These are phyloP conservation scores for Termitomyces sp. DNA, from an alignment of 768 basidiomycete species.

Conservation along the genomic window DNA sequence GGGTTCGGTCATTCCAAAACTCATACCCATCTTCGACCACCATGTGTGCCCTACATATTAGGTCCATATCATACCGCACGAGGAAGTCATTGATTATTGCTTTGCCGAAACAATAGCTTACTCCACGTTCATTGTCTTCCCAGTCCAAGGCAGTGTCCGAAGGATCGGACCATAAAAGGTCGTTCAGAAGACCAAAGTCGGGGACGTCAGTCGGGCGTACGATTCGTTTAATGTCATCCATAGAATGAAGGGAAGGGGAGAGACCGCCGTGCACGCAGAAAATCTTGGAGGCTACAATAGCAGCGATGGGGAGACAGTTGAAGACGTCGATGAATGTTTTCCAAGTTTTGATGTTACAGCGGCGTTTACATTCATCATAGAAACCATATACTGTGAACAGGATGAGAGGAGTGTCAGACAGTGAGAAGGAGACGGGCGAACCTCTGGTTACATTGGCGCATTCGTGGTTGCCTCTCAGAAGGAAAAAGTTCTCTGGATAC, in stretches of 20 bases:
- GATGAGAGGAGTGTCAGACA: constrained; percentile 12
- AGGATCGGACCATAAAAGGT: constrained; percentile 97
- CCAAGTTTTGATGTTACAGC: constrained; percentile 99
- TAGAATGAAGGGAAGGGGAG: constrained; percentile 86
- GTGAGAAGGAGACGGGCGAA: constrained; percentile 23
- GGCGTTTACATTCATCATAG: constrained; percentile 99
- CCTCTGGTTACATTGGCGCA: constrained; percentile 99
- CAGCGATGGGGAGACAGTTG: constrained; percentile 97
- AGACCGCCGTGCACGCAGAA: constrained; percentile 98
- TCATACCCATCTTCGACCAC: constrained; percentile 99
- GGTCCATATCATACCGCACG: constrained; percentile 94
- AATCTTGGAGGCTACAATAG: constrained; percentile 98
- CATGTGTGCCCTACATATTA: constrained; percentile 99
- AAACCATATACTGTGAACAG: constrained; percentile 85
- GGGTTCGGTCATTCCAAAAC: constrained; percentile 98
- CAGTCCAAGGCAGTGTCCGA: constrained; percentile 97
- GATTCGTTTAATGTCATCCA: constrained; percentile 99
- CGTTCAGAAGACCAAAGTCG: constrained; percentile 95
- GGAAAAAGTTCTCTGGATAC: constrained; percentile 99
- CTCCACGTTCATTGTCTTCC: constrained; percentile 99
- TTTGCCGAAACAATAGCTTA: constrained; percentile 99
- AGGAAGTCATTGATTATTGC: constrained; percentile 96
- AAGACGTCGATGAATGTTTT: constrained; percentile 99
- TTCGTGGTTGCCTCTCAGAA: constrained; percentile 97
- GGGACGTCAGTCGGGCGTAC: constrained; percentile 97